Evolutionary conservation across 2,329 filamentous ascomycete species (phyloP).

Genomic region (Scolecobasidium constrictum): DNA sequence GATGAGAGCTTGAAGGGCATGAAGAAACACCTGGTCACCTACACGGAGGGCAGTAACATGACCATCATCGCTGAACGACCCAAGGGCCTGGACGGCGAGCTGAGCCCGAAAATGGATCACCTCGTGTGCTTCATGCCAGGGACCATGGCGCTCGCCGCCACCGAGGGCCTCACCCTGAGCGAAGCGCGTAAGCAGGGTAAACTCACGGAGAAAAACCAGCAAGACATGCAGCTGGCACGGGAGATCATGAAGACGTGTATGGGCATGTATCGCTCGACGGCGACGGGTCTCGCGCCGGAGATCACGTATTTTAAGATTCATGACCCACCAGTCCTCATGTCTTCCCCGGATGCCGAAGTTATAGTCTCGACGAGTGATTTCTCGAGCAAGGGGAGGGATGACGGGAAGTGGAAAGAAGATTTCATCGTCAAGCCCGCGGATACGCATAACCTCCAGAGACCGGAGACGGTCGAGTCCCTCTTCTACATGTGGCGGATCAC

Average conservation of each 20-base stretch:
- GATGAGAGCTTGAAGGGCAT: conserved; percentile 73
- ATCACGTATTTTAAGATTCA: conserved; percentile 83
- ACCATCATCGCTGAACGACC: conserved; percentile 88
- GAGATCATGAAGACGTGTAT: conserved; percentile 96
- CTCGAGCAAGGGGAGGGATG: conserved; percentile 27
- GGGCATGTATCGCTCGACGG: conserved; percentile 89
- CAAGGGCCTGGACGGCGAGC: conserved; percentile 50
- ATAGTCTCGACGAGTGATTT: conserved; percentile 32
- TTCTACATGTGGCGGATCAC: conserved; percentile 99
- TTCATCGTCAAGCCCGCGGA: conserved; percentile 74
- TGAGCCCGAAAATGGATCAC: conserved; percentile 95
- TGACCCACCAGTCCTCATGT: conserved; percentile 53
- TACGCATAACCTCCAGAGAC: conserved; percentile 83
- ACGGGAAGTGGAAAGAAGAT: conserved; percentile 64
- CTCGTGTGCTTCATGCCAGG: conserved; percentile 96
- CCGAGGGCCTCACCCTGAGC: conserved; percentile 62
- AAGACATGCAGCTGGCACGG: conserved; percentile 74
- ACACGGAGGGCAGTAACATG: conserved; percentile 67
- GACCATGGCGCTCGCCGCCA: conserved; percentile 82
- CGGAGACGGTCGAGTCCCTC: conserved; percentile 90
- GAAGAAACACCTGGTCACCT: conserved; percentile 84
- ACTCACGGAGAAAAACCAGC: conserved; percentile 73
- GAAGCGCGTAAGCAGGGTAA: conserved; percentile 58
- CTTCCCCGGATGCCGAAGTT: conserved; percentile 27
- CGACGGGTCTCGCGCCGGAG: conserved; percentile 85